phyloP scores from a whole-genome alignment of 306 rosid genomes.

The Cucumis hystrix region DNA sequence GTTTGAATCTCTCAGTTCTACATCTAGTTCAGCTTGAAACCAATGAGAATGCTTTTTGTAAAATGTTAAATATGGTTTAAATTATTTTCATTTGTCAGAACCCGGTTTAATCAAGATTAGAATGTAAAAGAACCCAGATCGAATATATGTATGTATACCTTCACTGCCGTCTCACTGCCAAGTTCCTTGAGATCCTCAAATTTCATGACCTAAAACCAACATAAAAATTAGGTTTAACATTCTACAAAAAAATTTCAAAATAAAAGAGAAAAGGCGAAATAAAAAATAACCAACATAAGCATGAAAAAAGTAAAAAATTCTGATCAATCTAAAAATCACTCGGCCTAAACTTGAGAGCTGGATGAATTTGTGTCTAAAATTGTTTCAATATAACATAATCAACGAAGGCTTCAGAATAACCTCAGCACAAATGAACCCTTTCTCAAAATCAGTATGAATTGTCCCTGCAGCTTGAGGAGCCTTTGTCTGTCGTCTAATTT shows the following conservation, averaged over 20 bases:
- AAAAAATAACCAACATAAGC: not conserved
- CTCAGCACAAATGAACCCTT: constrained; percentile 98
- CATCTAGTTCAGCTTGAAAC: not conserved
- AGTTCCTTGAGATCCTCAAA: constrained; percentile 94
- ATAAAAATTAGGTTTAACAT: constrained; percentile 5
- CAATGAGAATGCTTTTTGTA: not conserved
- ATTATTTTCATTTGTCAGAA: not conserved
- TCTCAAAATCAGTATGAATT: constrained; percentile 95
- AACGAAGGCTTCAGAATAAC: constrained; percentile 23
- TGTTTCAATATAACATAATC: not conserved
- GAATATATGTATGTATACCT: constrained; percentile 33
- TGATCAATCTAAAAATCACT: not conserved
- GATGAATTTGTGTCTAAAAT: not conserved
- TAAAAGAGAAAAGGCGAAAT: not conserved
- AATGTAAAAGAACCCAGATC: not conserved
- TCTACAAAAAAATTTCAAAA: not conserved
- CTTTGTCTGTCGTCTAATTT: constrained; percentile 87
- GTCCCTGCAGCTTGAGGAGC: constrained; percentile 99
- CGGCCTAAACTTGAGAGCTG: not conserved
- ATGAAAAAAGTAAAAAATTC: not conserved
- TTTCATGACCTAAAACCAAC: constrained; percentile 70
- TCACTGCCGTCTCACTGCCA: constrained; percentile 76
- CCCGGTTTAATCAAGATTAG: not conserved
- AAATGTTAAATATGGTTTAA: not conserved
- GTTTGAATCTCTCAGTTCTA: not conserved